Base-by-base conservation (phyloP, 2,329 filamentous ascomycete genomes). In the Colletotrichum sansevieriae region DNA sequence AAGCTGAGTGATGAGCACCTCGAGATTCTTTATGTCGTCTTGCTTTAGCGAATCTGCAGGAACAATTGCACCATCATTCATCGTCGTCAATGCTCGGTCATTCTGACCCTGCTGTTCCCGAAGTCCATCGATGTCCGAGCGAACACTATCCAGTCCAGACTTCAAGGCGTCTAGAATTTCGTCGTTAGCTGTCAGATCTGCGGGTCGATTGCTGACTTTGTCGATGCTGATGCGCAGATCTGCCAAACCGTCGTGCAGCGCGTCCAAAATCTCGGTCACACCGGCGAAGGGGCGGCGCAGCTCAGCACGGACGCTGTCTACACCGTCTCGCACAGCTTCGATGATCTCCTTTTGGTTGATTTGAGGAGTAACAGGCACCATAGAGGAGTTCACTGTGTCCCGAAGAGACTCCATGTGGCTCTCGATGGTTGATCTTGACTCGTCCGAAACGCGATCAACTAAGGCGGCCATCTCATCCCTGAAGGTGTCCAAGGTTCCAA, bases 81-180 rank as follows among this genome's bases (percentile, higher is more conserved):
- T 78, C 1, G 81, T 79, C 1, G 85, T 82, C 20, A 91, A 81
- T 3, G 89, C 87, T 35, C 79, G 81, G 52, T 83, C 83, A 47
- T 81, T 82, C 44, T 78, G 78, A 70, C 76, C 80, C 56, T 65
- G 62, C 47, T 79, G 81, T 25, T 91, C 88, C n/a, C 92, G 92
- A 44, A 98, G 84, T 20, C 86, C 85, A 65, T 94, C 92, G 71
- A 98, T 92, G 56, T 98, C 95, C 2, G 88, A 85, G 61, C 90
- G 90, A 15, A 98, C 85, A 44, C 86, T 87, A 49, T 92, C 90
- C 9, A 98, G 83, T 0, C 94, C 95, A n/a, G 90, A 87, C 77
- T 92, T 97, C 64, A 98, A 85, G 0, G 93, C 93, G 68, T 97
- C 93, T 1, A 98, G 84, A 60, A 98, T 95, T 79, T 98, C 94